phyloP scores from a whole-genome alignment of 768 basidiomycete species.

The Xerocomellus intermedius region DNA sequence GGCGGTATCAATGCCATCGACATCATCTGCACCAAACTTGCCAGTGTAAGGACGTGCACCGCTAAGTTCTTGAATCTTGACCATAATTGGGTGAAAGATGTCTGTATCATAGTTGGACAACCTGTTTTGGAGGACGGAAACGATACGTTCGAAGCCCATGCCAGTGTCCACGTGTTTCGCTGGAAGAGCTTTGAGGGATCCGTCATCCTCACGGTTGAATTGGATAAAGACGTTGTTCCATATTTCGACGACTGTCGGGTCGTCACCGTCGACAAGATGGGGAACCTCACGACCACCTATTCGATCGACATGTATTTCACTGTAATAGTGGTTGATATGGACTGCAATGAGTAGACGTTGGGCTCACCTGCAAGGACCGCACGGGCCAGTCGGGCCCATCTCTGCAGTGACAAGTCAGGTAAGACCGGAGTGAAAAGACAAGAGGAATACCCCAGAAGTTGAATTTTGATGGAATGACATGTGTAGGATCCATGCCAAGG shows the following conservation, averaged over 20 bases:
- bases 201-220: slow-evolving; percentile 93
- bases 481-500: slow-evolving; percentile 86
- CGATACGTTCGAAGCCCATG: slow-evolving; percentile 98
- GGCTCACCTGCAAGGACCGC: slow-evolving; percentile 87
- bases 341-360: neutral
- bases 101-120: slow-evolving; percentile 98
- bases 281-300: slow-evolving; percentile 97
- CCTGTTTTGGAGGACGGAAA: slow-evolving; percentile 89
- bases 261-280: slow-evolving; percentile 91
- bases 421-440: neutral
- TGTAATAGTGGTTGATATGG: slow-evolving; percentile 28
- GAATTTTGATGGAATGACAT: slow-evolving; percentile 92
- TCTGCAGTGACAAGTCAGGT: slow-evolving; percentile 49
- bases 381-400: slow-evolving; percentile 98
- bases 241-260: slow-evolving; percentile 95
- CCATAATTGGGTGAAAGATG: slow-evolving; percentile 87
- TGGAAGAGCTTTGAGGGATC: slow-evolving; percentile 75
- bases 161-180: slow-evolving; percentile 97
- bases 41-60: slow-evolving; percentile 86
- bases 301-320: slow-evolving; percentile 96
- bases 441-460: slow-evolving; percentile 91
- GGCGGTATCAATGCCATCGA: slow-evolving; percentile 94
- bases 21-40: slow-evolving; percentile 92
- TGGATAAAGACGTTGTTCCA: slow-evolving; percentile 99
- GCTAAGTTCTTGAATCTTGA: slow-evolving; percentile 82